Evolutionary conservation across 2,329 filamentous ascomycete species (phyloP), one percentile per base, ranked within the genome.

Genomic region (Zarea fungicola): DNA sequence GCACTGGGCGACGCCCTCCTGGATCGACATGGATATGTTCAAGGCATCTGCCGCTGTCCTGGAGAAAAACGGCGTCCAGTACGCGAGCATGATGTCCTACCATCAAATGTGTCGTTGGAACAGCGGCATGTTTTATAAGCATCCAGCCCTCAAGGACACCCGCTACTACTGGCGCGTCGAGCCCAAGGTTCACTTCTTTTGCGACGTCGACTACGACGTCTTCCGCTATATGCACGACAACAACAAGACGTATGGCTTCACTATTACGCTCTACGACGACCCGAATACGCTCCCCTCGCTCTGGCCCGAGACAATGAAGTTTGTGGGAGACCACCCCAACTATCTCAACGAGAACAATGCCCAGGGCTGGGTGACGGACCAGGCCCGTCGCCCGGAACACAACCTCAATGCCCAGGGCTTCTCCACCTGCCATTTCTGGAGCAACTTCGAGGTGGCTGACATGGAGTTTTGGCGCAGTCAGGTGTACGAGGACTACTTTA

Each of bases 21-120:
- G 91, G 91, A 96, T 99, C 65, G 90, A 95, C 68, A 72, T 82
- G 60, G 87, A 95, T 54, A 74, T 97, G 25, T 96, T 89, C 71
- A 68, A 83, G 32, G 90, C 95, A 66, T 96, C 90, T 22, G 83
- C 89, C 52, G 81, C 88, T 62, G 80, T 95, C 8, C 79, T 99
- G 49, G 77, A 87, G 61, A 87, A 93, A 63, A 81, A 92, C 61
- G 79, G 86, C 9, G 89, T 99, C 36, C 92, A 97, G 65, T 99
- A 99, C 66, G 89, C 88, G 61, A 78, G 83, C 58, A 88, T 87
- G 76, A 71, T 88, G 47, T 96, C 90, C 42, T 99, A 99, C 71
- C 92, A 97, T 69, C 87, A 97, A 65, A 99, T 99, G 93, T 99
- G 93, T 65, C 84, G 93, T 49, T 99, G 93, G 93, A 99, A 99